These are phyloP conservation scores for Uncinocarpus reesii DNA, from an alignment of 2,329 filamentous ascomycete genomes.

Conservation along the genomic window DNA sequence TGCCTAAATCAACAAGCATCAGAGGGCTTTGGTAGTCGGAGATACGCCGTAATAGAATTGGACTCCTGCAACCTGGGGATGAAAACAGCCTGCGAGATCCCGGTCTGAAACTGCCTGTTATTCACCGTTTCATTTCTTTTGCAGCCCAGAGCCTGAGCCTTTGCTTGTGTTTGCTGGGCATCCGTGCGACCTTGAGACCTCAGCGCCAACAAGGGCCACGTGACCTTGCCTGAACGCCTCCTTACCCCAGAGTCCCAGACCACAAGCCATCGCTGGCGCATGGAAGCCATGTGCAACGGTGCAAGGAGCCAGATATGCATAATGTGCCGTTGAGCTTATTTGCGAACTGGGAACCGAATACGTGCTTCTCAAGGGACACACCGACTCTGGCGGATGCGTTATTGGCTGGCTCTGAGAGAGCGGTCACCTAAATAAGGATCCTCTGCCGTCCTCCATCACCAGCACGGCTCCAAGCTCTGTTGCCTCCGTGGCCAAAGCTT, in stretches of 20 bases:
- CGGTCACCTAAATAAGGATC: neutral
- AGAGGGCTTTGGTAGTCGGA: no score
- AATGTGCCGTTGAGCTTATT: slow-evolving; percentile 3
- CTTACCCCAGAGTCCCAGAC: neutral
- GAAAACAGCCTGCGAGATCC: no score
- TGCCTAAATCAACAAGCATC: neutral
- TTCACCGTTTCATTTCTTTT: no score
- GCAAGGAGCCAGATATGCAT: neutral
- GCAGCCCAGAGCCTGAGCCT: no score
- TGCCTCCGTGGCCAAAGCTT: slow-evolving; percentile 1
- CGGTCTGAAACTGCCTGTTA: no score
- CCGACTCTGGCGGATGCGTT: neutral
- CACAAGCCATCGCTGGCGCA: neutral
- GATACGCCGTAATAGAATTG: no score
- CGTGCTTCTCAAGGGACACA: slow-evolving; percentile 1
- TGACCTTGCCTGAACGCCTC: neutral
- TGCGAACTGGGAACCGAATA: neutral
- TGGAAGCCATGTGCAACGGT: slow-evolving; percentile 8
- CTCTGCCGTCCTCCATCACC: neutral
- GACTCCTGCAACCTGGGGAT: no score
- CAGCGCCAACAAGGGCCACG: neutral
- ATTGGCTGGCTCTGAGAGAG: slow-evolving; percentile 2
- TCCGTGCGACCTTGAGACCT: neutral
- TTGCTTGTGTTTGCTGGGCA: no score
- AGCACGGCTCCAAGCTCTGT: neutral